Conservation (phyloP, 2,329 filamentous ascomycete species). For the Aspergillus ruber region DNA sequence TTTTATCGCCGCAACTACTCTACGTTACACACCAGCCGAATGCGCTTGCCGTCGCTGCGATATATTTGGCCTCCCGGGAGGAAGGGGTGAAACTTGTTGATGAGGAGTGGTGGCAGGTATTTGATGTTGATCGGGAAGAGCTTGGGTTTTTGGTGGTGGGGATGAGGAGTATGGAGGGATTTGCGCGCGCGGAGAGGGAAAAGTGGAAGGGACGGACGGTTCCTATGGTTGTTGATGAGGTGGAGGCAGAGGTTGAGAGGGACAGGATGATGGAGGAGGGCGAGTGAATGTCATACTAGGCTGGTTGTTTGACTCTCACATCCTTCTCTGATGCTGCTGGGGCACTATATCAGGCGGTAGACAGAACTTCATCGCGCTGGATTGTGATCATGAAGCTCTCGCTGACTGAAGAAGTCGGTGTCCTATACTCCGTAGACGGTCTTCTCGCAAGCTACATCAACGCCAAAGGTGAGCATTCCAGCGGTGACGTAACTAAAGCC, state of each 20-base stretch:
- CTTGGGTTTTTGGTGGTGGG: conserved; percentile 86
- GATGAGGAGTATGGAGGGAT: conserved; percentile 70
- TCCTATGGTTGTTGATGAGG: conserved; percentile 51
- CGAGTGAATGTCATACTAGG: conserved; percentile 26
- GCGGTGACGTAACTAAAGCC: too few relatives aligned
- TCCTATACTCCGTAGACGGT: too few relatives aligned
- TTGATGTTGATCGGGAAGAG: conserved; percentile 91
- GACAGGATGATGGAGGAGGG: conserved; percentile 38
- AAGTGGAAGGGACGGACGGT: conserved; percentile 50
- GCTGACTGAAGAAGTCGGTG: too few relatives aligned
- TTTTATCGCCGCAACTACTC: conserved; percentile 80
- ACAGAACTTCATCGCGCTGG: too few relatives aligned
- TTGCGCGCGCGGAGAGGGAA: conserved; percentile 55
- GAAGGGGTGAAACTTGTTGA: conserved; percentile 70
- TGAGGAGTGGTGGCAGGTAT: conserved; percentile 94
- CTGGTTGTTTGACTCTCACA: not conserved
- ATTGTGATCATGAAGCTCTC: too few relatives aligned
- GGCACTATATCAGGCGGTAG: too few relatives aligned
- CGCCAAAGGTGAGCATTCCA: too few relatives aligned
- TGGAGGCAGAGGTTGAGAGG: conserved; percentile 56
- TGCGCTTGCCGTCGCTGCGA: conserved; percentile 75
- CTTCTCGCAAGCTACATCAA: too few relatives aligned
- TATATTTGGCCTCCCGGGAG: conserved; percentile 83
- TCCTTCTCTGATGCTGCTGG: too few relatives aligned
- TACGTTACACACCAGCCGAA: conserved; percentile 90